Evolutionary conservation across 1,284 basidiomycete species (phyloP), one percentile per base, ranked within the genome.

Genomic region (Ustilago tritici): DNA sequence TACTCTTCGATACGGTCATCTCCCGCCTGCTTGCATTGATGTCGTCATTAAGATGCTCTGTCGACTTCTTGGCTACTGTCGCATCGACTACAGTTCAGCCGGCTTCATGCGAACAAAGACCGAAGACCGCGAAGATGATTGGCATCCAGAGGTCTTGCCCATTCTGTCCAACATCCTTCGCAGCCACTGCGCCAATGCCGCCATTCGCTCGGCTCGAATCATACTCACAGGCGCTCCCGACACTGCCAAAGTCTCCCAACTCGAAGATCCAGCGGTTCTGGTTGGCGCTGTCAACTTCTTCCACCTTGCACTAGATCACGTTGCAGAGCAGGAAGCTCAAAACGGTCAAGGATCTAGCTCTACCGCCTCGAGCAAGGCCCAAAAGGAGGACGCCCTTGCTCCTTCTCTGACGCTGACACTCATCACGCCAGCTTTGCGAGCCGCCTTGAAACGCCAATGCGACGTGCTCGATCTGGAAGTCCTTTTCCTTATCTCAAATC

Each of bases 121-220:
- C 19, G 64, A 70, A 15, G 55, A 63, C 9, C 46, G 70, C 32
- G 73, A 75, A 36, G 40, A 61, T 3, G 69, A 65, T 15, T 82
- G 70, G 73, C 65, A 63, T 40, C 61, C 58, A 14, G 78, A 81
- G 28, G 76, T 78, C 19, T 43, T 67, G 56, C 66, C 65, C 3
- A 65, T 84, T 41, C 57, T 84, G 9, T 70, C 70, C 38, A 82
- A 85, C 63, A 61, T 86, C n/a, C 71, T 86, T 7, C 57, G 74
- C 4, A 84, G 83, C 56, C 84, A 86, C 68, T 80, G 78, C 40
- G 84, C 84, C 17, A 82, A 84, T 46, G 75, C 81, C 17, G 72
- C 79, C 11, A 65, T 86, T 41, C 80, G 81, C 31, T 66, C 70
- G 2, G 78, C 82, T 23, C 73, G 79, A 43, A 43, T 61, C 47